Percentiles rank a stretch among this genome's conserved stretches.
Conservation (phyloP, 208 protist genomes). For the Lotmaria passim region DNA sequence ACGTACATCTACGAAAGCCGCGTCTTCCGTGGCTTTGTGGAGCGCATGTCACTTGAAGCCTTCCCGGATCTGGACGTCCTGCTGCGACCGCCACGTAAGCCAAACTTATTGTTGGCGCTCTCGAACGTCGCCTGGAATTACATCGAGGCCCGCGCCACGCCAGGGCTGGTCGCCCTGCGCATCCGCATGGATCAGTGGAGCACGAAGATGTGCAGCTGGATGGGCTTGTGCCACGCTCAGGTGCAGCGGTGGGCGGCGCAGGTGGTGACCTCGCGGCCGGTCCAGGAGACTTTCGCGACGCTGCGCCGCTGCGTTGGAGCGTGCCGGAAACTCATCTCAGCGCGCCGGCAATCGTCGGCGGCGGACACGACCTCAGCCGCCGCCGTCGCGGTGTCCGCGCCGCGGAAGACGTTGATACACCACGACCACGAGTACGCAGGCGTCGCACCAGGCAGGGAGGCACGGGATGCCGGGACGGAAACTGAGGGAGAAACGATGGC, state of each 20-base stretch:
- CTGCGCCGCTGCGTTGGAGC: neutral
- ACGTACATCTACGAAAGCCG: conserved; percentile 42
- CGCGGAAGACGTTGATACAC: too few relatives aligned
- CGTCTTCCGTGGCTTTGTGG: conserved; percentile 38
- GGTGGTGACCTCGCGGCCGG: neutral
- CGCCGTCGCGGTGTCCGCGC: neutral
- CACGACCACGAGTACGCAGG: too few relatives aligned
- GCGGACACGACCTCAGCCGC: neutral
- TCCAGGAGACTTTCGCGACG: neutral
- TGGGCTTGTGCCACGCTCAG: neutral
- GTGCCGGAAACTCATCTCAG: neutral
- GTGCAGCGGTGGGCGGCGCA: neutral
- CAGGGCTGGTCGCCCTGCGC: neutral
- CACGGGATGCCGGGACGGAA: neutral
- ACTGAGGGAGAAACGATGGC: neutral
- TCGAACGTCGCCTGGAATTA: conserved; percentile 2
- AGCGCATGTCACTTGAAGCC: conserved; percentile 31
- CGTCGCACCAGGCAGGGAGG: too few relatives aligned
- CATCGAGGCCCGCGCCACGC: conserved; percentile 13
- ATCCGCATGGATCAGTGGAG: neutral
- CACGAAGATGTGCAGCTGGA: neutral
- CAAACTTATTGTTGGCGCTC: conserved; percentile 11
- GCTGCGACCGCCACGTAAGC: conserved; percentile 26
- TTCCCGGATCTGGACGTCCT: conserved; percentile 57
- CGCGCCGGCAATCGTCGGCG: neutral